A percentile compares a stretch with the other conserved stretches of the same genome.
These are phyloP conservation scores for Carex cristatella DNA, from an alignment of 176 grass and related monocot genomes.

Conservation along the genomic window DNA sequence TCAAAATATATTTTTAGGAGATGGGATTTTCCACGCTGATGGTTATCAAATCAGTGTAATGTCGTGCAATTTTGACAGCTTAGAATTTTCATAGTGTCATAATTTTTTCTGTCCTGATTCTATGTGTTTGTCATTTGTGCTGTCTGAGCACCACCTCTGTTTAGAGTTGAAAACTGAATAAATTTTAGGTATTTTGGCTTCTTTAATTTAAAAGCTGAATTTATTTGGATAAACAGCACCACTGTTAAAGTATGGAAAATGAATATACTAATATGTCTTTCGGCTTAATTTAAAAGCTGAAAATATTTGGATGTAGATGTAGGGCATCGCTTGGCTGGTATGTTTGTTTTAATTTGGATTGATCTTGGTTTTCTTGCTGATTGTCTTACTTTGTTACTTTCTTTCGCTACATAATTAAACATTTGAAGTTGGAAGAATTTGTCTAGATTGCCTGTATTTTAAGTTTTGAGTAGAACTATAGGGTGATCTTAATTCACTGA, in stretches of 20 bases:
- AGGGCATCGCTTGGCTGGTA: neutral
- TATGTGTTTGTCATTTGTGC: neutral
- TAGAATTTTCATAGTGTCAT: neutral
- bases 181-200: neutral
- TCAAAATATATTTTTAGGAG: constrained; percentile 9
- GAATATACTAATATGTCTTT: neutral
- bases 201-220: neutral
- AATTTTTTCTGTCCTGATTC: neutral
- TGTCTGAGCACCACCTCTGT: neutral
- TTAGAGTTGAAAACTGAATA: neutral
- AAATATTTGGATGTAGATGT: neutral
- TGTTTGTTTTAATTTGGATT: neutral
- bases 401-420: neutral
- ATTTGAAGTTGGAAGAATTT: neutral
- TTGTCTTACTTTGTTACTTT: neutral
- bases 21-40: constrained; percentile 1
- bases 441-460: neutral
- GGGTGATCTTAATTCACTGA: too few species aligned
- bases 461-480: too few species aligned
- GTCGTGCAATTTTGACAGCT: constrained; percentile 16
- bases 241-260: neutral
- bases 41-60: neutral
- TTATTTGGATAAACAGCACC: neutral
- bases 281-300: neutral
- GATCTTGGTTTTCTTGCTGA: too few species aligned